Conservation (phyloP, 1,139 yeast species). For the Nakaseomyces nivariensis region DNA sequence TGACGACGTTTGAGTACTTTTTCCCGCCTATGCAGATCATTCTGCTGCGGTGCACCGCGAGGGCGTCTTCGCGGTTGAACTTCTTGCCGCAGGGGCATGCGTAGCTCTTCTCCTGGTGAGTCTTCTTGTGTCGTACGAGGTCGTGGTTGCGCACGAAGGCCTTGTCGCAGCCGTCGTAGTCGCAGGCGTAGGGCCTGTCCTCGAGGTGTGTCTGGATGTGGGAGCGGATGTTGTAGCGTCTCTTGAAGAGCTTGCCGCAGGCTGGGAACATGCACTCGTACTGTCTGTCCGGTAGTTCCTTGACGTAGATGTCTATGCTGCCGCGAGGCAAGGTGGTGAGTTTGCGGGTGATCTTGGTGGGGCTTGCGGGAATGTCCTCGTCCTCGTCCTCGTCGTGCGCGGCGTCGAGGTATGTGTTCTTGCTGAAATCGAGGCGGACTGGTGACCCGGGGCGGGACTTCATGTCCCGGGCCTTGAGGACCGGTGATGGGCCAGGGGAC, state of each 20-base stretch:
- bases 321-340: conserved; percentile 82
- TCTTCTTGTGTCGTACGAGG: conserved; percentile 78
- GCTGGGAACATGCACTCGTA: conserved; percentile 68
- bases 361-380: conserved; percentile 11
- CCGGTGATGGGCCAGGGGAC: neutral
- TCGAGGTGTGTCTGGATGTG: conserved; percentile 95
- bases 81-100: conserved; percentile 87
- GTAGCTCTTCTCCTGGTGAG: conserved; percentile 69
- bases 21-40: conserved; percentile 71
- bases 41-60: conserved; percentile 69
- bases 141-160: conserved; percentile 86
- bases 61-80: conserved; percentile 82
- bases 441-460: conserved; percentile 3
- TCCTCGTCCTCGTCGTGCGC: neutral
- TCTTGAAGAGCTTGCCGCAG: conserved; percentile 76
- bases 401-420: conserved; percentile 1
- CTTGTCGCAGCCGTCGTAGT: conserved; percentile 50
- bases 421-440: neutral
- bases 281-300: conserved; percentile 42
- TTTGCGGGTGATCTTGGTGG: conserved; percentile 30
- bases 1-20: conserved; percentile 30
- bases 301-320: conserved; percentile 74
- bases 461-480: neutral
- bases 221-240: conserved; percentile 90
- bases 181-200: conserved; percentile 78